Evolutionary conservation across 1,284 basidiomycete genomes (phyloP), one percentile per base, ranked within the genome.

Genomic region (Sporisorium exsertum): DNA sequence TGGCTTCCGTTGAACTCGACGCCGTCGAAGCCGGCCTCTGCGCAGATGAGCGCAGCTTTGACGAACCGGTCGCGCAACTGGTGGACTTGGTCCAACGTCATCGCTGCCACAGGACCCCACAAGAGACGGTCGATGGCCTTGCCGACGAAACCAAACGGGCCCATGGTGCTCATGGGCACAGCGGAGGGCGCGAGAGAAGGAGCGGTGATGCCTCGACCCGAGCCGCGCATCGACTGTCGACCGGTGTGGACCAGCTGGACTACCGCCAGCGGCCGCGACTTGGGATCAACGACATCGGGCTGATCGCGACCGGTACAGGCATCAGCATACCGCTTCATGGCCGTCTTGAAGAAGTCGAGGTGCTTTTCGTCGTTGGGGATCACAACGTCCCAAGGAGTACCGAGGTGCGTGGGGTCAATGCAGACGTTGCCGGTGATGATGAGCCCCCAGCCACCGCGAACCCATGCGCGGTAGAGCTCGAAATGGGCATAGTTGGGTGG

Each of bases 181-280:
- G 91, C 81, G 73, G 92, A 93, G 0, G 95, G 93, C 0, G 91
- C 93, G 5, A 93, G 82, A 0, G 94, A 90, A 2, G 89, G 87
- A 15, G 87, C 79, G 81, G 90, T 90, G 12, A 89, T 87, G 20
- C 78, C 77, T 18, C 93, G 89, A 8, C 93, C 93, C 8, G 91
- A 81, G 53, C 93, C 72, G 67, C 91, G 91, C 35, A 90, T 88
- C 10, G 93, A 94, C 85, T 98, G 95, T 24, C 95, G 89, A 3
- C 95, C 95, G 0, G 90, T 87, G 83, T 98, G 95, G 40, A 89
- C 93, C 47, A 98, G 87, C 83, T 98, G 95, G 87, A 95, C 90
- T 22, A 89, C 77, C 0, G 85, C 81, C 1, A 88, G 75, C 0
- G 87, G 83, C 15, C 61, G 64, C 32, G 42, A 57, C 55, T 26